Conservation (phyloP, 345 rosid species). For the Populus davidiana region DNA sequence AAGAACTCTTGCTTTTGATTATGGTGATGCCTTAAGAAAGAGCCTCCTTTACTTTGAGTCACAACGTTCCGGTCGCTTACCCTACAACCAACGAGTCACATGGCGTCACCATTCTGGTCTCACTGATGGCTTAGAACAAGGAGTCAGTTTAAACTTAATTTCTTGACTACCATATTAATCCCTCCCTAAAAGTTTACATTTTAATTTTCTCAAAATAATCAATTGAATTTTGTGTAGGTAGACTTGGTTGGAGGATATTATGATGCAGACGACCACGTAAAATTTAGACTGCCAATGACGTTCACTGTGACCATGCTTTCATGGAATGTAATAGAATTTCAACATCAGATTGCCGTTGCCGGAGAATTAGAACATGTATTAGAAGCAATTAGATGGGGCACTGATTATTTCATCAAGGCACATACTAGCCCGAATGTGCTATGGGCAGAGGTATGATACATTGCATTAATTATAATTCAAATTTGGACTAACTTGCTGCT, state of each 20-base stretch:
- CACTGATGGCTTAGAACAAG: constrained; percentile 34
- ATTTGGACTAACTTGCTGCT: neutral
- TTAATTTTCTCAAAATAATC: neutral
- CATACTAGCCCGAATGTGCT: constrained; percentile 29
- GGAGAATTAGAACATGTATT: constrained; percentile 25
- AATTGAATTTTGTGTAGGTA: constrained; percentile 8
- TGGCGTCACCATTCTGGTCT: constrained; percentile 38
- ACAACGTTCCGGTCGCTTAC: constrained; percentile 35
- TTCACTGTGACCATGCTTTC: constrained; percentile 33
- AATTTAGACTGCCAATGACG: constrained; percentile 32
- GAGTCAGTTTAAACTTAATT: constrained; percentile 3
- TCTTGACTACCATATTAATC: neutral
- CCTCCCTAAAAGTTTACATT: neutral
- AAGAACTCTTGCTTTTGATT: constrained; percentile 9
- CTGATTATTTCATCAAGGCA: constrained; percentile 36
- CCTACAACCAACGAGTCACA: constrained; percentile 26
- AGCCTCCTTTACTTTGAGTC: constrained; percentile 37
- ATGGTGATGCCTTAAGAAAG: constrained; percentile 28
- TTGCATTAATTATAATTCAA: neutral
- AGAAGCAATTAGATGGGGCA: constrained; percentile 35
- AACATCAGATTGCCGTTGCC: constrained; percentile 24
- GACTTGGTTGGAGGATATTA: constrained; percentile 35
- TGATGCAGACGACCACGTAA: constrained; percentile 37
- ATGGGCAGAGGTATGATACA: constrained; percentile 25
- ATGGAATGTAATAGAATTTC: constrained; percentile 26